Percentiles rank a stretch among this genome's conserved stretches.
Conservation (phyloP, 768 basidiomycete genomes). For the Rhizopogon rudus region DNA sequence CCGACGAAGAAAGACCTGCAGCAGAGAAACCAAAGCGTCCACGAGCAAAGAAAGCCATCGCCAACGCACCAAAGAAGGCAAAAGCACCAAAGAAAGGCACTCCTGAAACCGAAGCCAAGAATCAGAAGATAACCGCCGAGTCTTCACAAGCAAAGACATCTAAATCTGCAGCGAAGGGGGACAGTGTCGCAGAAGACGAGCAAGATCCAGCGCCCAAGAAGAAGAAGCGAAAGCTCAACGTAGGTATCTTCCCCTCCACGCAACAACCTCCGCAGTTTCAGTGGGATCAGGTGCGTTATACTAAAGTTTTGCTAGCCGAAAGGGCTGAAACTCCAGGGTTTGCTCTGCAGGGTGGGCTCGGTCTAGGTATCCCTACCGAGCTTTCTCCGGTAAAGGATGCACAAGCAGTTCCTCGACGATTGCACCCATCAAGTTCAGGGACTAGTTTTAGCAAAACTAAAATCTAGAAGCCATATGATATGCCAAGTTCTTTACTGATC, state of each 20-base stretch:
- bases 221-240: constrained; percentile 67
- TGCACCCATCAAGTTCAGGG: constrained; percentile 22
- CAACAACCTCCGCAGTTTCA: constrained; percentile 31
- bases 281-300: constrained; percentile 38
- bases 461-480: background rate
- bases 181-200: constrained; percentile 12
- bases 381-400: constrained; percentile 64
- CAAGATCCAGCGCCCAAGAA: constrained; percentile 41
- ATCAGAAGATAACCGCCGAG: constrained; percentile 11
- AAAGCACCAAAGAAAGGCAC: constrained; percentile 13
- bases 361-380: constrained; percentile 58
- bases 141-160: constrained; percentile 14
- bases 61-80: constrained; percentile 8
- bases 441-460: constrained; percentile 2
- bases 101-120: constrained; percentile 12
- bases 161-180: constrained; percentile 11
- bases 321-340: background rate
- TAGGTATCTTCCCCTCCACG: constrained; percentile 33
- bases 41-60: constrained; percentile 19
- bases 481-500: background rate
- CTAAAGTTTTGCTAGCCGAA: background rate
- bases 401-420: constrained; percentile 43
- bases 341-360: constrained; percentile 31
- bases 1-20: constrained; percentile 11
- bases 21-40: constrained; percentile 20